phyloP scores from a whole-genome alignment of 1,284 basidiomycete genomes.

The Anthracocystis walkeri region DNA sequence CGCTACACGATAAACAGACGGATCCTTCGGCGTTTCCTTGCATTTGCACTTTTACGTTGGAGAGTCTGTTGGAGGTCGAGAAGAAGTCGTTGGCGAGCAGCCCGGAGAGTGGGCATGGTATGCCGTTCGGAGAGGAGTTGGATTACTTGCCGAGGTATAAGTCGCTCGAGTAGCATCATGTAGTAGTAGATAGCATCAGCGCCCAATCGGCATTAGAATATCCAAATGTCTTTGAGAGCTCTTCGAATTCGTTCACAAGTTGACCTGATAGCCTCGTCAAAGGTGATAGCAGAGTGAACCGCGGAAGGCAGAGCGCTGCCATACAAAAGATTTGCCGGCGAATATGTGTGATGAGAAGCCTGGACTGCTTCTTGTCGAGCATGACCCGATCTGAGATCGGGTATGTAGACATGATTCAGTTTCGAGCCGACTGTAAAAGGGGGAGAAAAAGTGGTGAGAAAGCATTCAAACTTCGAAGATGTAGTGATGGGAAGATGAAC shows the following conservation, averaged over 20 bases:
- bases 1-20: slow-evolving; percentile 23
- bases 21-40: slow-evolving; percentile 29
- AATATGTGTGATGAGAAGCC: too few species aligned
- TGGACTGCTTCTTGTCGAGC: too few species aligned
- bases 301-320: too few species aligned
- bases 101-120: not conserved
- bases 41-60: slow-evolving; percentile 35
- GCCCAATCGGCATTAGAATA: not conserved
- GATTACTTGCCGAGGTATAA: slow-evolving; percentile 11
- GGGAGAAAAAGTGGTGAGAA: too few species aligned
- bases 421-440: too few species aligned
- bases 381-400: too few species aligned
- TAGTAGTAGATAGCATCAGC: not conserved
- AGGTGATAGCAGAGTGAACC: too few species aligned
- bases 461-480: too few species aligned
- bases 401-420: too few species aligned
- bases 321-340: too few species aligned
- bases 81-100: slow-evolving; percentile 8
- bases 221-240: not conserved
- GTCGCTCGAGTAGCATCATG: slow-evolving; percentile 4
- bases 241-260: not conserved
- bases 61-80: slow-evolving; percentile 34
- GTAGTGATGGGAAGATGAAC: too few species aligned
- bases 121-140: not conserved
- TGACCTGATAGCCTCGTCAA: too few species aligned